phyloP scores from a whole-genome alignment of 768 basidiomycete genomes.

The Mycena vulgaris region DNA sequence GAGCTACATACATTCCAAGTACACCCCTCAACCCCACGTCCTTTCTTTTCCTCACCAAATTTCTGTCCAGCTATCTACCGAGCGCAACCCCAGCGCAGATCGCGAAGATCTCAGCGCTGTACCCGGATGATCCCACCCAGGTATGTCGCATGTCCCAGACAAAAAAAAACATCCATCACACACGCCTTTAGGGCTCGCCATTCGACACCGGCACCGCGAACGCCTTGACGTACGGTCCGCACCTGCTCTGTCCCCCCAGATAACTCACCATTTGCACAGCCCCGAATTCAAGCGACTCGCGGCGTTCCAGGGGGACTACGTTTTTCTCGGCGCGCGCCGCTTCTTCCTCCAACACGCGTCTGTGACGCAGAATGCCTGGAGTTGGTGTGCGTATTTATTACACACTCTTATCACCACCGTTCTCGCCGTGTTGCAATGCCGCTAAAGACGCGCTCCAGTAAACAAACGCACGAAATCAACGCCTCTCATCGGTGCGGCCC shows the following conservation, averaged over 20 bases:
- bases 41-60: not conserved
- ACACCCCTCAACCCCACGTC: not conserved
- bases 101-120: slow-evolving; percentile 16
- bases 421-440: no score
- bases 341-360: slow-evolving; percentile 45
- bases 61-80: slow-evolving; percentile 25
- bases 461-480: slow-evolving; percentile 23
- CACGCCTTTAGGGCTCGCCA: slow-evolving; percentile 17
- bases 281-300: no score
- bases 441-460: slow-evolving; percentile 17
- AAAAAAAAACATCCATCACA: no score
- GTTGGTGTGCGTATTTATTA: no score
- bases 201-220: slow-evolving; percentile 43
- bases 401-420: not conserved
- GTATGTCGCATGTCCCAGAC: not conserved
- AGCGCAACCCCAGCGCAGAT: slow-evolving; percentile 27
- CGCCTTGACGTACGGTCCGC: slow-evolving; percentile 33
- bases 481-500: slow-evolving; percentile 36
- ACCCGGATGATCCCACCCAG: slow-evolving; percentile 35
- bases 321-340: slow-evolving; percentile 44
- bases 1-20: slow-evolving; percentile 28
- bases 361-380: slow-evolving; percentile 41
- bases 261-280: not conserved
- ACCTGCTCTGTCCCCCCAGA: not conserved
- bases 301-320: no score